Conservation (phyloP, 768 basidiomycete species). For the Wakefieldia striispora region DNA sequence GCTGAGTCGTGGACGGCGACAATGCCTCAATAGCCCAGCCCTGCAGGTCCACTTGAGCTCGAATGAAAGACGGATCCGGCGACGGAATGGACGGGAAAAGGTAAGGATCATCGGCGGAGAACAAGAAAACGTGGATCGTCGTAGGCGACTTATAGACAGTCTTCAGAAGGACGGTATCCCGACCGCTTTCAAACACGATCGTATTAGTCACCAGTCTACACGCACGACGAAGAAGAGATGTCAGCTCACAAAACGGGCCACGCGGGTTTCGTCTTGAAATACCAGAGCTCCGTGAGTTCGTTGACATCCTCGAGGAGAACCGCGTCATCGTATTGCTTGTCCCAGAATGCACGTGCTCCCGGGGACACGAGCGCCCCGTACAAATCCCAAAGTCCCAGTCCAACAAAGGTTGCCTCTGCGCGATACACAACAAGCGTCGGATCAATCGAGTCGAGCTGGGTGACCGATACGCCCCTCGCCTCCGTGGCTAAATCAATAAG, state of each 20-base stretch:
- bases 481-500: slow-evolving; percentile 65
- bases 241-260: slow-evolving; percentile 88
- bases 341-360: slow-evolving; percentile 82
- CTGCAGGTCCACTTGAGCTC: slow-evolving; percentile 96
- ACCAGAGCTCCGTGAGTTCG: slow-evolving; percentile 90
- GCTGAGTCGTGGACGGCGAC: slow-evolving; percentile 90
- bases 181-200: slow-evolving; percentile 57
- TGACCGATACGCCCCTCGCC: slow-evolving; percentile 85
- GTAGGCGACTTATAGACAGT: slow-evolving; percentile 97
- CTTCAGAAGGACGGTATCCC: slow-evolving; percentile 87
- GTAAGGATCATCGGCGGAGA: slow-evolving; percentile 87
- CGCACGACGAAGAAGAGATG: slow-evolving; percentile 3
- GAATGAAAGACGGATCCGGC: slow-evolving; percentile 74
- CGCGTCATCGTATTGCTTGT: slow-evolving; percentile 87
- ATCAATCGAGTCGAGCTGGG: slow-evolving; percentile 95
- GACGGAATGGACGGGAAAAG: slow-evolving; percentile 75
- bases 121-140: slow-evolving; percentile 92
- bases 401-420: slow-evolving; percentile 96
- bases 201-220: slow-evolving; percentile 1
- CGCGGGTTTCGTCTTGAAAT: slow-evolving; percentile 84
- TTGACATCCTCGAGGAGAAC: slow-evolving; percentile 85
- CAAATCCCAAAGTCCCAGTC: slow-evolving; percentile 93
- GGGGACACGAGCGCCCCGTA: slow-evolving; percentile 86
- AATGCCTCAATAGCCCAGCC: slow-evolving; percentile 97
- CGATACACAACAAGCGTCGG: slow-evolving; percentile 94